Base-by-base conservation (phyloP, 163 green algal genomes). In the Volvox carteri region DNA sequence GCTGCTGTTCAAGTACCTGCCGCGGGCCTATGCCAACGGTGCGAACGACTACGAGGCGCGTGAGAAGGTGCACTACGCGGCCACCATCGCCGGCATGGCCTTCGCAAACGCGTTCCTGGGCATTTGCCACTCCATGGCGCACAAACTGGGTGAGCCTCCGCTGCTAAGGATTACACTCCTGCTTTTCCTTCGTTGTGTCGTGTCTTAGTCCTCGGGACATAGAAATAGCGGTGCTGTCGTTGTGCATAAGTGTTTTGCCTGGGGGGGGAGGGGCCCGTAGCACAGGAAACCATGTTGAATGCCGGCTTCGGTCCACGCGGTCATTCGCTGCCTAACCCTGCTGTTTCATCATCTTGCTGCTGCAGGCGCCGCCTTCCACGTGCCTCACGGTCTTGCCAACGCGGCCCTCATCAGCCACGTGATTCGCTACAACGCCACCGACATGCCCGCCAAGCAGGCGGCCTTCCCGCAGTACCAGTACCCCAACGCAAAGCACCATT, bases 101-200 rank as follows among this genome's bases (percentile, higher is more conserved):
- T 97, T 97, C 85, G 95, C 91, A 72, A 97, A 97, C 88, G 95
- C 95, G 12, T 97, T 97, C 89, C 90, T 97, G 62, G 95, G 95
- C 67, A 92, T 97, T 33, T 96, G 94, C 91, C 95, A 97, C 92
- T 96, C 92, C 46, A 87, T 97, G 91, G 95, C 95, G 1, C 95
- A 97, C 90, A 96, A 97, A 90, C 93, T 97, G 6, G 95, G 94
- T 48, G 92, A 7, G 67, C 42, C 28, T 65, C 5, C n/a, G n/a
- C n/a, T n/a, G n/a, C n/a, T n/a, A n/a, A n/a, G n/a, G n/a, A n/a
- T n/a, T n/a, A n/a, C n/a, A n/a, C n/a, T n/a, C n/a, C n/a, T n/a
- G n/a, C n/a, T n/a, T n/a, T n/a, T n/a, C n/a, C n/a, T n/a, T n/a
- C n/a, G n/a, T n/a, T n/a, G n/a, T n/a, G n/a, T n/a, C n/a, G n/a